These are phyloP conservation scores for Gastrodia elata DNA, from an alignment of 106 monocot species.

Conservation along the genomic window DNA sequence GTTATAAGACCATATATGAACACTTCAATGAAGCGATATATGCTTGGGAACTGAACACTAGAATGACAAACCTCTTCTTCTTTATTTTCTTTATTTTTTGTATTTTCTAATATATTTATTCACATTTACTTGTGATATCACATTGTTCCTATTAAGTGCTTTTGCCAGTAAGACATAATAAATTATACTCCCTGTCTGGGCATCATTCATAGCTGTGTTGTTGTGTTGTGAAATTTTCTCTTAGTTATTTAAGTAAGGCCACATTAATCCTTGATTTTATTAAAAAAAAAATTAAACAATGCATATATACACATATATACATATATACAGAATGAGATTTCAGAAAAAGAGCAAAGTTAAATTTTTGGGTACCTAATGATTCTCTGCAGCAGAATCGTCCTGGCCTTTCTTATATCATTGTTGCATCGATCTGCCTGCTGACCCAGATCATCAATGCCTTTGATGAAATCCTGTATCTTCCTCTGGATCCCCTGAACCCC, in stretches of 20 bases:
- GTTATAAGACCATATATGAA: constrained; percentile 76
- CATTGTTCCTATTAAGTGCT: not conserved
- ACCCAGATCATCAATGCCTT: constrained; percentile 34
- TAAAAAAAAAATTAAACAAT: too few relatives aligned
- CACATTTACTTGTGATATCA: not conserved
- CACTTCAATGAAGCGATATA: constrained; percentile 52
- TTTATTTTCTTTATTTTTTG: not conserved
- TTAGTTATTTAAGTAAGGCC: too few relatives aligned
- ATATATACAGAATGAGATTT: too few relatives aligned
- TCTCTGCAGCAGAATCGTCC: constrained; percentile 43
- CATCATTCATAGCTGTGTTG: too few relatives aligned
- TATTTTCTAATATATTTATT: not conserved
- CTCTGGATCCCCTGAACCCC: constrained; percentile 35
- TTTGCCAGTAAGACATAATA: too few relatives aligned
- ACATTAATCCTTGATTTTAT: too few relatives aligned
- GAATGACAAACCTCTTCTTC: not conserved
- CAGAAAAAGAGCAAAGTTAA: too few relatives aligned
- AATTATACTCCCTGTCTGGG: too few relatives aligned
- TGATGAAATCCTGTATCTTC: constrained; percentile 24
- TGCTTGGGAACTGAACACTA: constrained; percentile 44
- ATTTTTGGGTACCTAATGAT: constrained; percentile 21
- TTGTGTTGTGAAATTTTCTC: too few relatives aligned
- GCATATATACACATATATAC: too few relatives aligned
- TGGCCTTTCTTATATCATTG: constrained; percentile 27
- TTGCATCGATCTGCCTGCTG: constrained; percentile 38